phyloP scores from a whole-genome alignment of 1,284 basidiomycete species.

The Calocybe gambosa region DNA sequence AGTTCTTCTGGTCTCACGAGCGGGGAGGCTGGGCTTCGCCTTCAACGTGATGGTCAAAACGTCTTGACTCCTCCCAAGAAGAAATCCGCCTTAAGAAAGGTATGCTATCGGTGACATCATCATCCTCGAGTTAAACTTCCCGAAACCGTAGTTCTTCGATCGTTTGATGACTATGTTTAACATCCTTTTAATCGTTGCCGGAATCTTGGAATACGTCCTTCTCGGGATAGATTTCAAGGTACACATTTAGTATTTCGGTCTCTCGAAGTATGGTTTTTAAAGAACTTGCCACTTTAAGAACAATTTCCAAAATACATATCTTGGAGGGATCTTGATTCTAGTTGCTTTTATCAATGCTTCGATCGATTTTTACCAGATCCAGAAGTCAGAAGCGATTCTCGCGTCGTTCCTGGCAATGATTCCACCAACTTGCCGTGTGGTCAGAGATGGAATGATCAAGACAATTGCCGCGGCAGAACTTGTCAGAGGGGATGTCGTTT shows the following conservation, averaged over 20 bases:
- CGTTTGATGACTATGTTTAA: constrained; percentile 64
- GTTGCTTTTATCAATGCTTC: constrained; percentile 66
- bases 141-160: constrained; percentile 46
- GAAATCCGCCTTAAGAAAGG: constrained; percentile 60
- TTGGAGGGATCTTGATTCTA: constrained; percentile 62
- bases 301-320: constrained; percentile 63
- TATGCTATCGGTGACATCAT: constrained; percentile 20
- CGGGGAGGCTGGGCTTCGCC: constrained; percentile 48
- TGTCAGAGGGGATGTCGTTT: constrained; percentile 65
- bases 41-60: constrained; percentile 52
- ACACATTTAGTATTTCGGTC: constrained; percentile 8
- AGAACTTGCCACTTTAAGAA: constrained; percentile 28
- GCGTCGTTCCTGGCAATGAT: constrained; percentile 70
- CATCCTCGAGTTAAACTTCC: constrained; percentile 4
- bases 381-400: constrained; percentile 66
- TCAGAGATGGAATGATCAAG: constrained; percentile 53
- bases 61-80: constrained; percentile 63
- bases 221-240: constrained; percentile 59
- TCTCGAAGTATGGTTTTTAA: constrained; percentile 4
- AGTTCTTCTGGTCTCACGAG: constrained; percentile 45
- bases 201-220: constrained; percentile 58
- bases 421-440: constrained; percentile 57
- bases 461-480: constrained; percentile 58
- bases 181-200: constrained; percentile 57
- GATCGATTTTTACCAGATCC: constrained; percentile 67